These are phyloP conservation scores for Quercus alba DNA, from an alignment of 306 rosid genomes.

Conservation along the genomic window DNA sequence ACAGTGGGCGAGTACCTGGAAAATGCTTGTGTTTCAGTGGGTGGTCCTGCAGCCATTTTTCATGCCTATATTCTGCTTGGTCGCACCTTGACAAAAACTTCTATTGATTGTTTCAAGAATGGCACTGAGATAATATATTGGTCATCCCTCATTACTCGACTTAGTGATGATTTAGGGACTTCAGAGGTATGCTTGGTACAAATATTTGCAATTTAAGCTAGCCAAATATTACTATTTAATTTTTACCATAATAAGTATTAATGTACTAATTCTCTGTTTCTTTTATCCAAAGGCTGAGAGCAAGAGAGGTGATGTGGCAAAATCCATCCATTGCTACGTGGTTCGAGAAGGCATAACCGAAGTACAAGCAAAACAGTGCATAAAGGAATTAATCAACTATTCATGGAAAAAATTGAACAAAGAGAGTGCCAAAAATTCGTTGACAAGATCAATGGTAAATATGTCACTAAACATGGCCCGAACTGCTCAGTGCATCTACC, in stretches of 20 bases:
- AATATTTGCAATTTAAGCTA: not conserved
- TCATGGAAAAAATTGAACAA: conserved; percentile 28
- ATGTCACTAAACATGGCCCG: too few species aligned
- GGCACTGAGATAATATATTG: conserved; percentile 17
- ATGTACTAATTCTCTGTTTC: not conserved
- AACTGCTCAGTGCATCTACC: not conserved
- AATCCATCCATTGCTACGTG: conserved; percentile 26
- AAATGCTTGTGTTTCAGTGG: conserved; percentile 25
- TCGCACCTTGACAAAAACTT: not conserved
- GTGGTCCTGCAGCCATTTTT: conserved; percentile 25
- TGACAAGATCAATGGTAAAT: too few species aligned
- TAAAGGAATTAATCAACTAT: conserved; percentile 1
- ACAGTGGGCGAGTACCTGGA: conserved; percentile 20
- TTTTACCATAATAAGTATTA: too few species aligned
- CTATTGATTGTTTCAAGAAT: conserved; percentile 4
- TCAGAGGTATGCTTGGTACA: conserved; percentile 10
- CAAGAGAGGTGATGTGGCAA: conserved; percentile 36
- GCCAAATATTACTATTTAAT: too few species aligned
- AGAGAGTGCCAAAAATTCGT: not conserved
- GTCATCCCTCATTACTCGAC: conserved; percentile 23
- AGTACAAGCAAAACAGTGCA: conserved; percentile 15
- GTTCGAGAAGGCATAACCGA: conserved; percentile 11
- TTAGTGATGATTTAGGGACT: conserved; percentile 35
- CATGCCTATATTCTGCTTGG: conserved; percentile 22
- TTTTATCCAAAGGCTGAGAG: conserved; percentile 13